phyloP scores from a whole-genome alignment of 257 asterid genomes.

The Nicotiana tomentosiformis region DNA sequence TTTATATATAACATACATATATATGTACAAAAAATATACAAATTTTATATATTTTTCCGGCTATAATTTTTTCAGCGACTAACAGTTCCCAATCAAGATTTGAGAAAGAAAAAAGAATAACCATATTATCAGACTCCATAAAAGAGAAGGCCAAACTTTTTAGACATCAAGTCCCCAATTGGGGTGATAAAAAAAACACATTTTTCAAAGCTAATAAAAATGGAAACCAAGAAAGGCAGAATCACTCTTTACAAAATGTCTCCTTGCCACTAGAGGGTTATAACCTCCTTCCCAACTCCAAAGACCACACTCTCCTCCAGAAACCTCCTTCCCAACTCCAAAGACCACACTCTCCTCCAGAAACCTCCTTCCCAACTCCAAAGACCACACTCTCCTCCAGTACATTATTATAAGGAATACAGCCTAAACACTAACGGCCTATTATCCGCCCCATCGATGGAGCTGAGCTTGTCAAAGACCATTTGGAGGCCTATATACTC shows the following conservation, averaged over 20 bases:
- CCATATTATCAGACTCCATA: not conserved
- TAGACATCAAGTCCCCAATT: not conserved
- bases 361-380: too few relatives aligned
- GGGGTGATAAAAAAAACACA: not conserved
- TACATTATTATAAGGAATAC: conserved; percentile 18
- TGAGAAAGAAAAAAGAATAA: not conserved
- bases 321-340: too few relatives aligned
- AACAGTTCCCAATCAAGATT: too few relatives aligned
- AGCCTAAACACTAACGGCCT: conserved; percentile 11
- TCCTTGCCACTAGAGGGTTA: conserved; percentile 12
- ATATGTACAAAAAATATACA: too few relatives aligned
- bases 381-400: conserved; percentile 17
- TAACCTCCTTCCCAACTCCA: conserved; percentile 16
- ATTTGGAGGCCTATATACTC: conserved; percentile 63
- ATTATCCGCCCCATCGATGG: not conserved
- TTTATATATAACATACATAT: too few relatives aligned
- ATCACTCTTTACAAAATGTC: conserved; percentile 33
- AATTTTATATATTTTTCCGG: too few relatives aligned
- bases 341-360: conserved; percentile 15
- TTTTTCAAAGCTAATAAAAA: conserved; percentile 8
- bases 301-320: conserved; percentile 17
- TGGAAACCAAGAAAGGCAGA: conserved; percentile 16
- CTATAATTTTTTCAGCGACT: too few relatives aligned
- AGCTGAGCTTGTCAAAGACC: conserved; percentile 38
- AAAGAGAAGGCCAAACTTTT: not conserved